Conservation (phyloP, 768 basidiomycete genomes). For the Lactifluus volemus region DNA sequence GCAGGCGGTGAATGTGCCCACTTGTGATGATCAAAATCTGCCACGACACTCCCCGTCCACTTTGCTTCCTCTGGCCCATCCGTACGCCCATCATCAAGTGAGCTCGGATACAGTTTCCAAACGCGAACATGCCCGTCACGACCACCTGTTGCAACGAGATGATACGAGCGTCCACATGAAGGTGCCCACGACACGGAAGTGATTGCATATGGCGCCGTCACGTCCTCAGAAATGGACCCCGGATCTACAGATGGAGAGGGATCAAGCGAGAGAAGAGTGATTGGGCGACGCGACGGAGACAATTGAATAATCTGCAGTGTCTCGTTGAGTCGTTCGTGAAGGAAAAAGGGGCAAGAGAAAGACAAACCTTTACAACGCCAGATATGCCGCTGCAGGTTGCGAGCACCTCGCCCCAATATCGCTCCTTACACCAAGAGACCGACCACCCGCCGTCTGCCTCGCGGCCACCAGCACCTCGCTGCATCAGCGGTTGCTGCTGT, state of each 20-base stretch:
- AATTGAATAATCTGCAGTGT: conserved; percentile 63
- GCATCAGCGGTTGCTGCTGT: conserved; percentile 24
- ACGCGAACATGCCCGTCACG: conserved; percentile 86
- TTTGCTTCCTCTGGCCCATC: conserved; percentile 37
- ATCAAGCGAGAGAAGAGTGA: conserved; percentile 52
- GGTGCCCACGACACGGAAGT: conserved; percentile 91
- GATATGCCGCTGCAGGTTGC: conserved; percentile 67
- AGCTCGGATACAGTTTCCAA: conserved; percentile 69
- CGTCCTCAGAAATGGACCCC: conserved; percentile 25
- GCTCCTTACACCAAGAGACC: conserved; percentile 92
- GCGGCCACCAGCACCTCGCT: conserved; percentile 47
- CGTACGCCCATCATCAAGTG: conserved; percentile 30
- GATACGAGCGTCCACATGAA: conserved; percentile 87
- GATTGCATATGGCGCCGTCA: conserved; percentile 49
- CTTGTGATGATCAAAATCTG: conserved; percentile 85
- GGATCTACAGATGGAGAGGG: conserved; percentile 33
- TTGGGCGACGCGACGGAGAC: conserved; percentile 57
- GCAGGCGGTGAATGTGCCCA: conserved; percentile 25
- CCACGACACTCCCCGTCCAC: conserved; percentile 73
- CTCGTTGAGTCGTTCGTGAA: not conserved
- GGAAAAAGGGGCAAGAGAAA: not conserved
- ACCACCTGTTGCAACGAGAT: conserved; percentile 85
- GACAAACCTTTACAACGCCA: conserved; percentile 64
- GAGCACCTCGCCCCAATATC: conserved; percentile 89
- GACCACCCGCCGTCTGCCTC: conserved; percentile 93